Conservation (phyloP, 805 yeast species). For the Yamadazyma kitorensis region DNA sequence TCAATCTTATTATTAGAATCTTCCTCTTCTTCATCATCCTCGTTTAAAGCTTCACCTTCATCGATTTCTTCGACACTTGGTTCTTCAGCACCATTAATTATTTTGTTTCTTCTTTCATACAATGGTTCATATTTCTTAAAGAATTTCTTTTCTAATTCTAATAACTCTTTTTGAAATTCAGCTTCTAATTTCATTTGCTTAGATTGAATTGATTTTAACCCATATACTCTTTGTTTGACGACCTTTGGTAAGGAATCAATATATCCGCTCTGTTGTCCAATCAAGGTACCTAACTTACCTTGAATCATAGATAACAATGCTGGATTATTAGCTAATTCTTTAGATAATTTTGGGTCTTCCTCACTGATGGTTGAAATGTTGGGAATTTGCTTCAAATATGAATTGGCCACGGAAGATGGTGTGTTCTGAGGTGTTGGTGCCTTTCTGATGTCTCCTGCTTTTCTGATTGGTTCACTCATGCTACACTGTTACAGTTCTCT, state of each 20-base stretch:
- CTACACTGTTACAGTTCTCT: no score
- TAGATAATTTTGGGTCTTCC: constrained; percentile 39
- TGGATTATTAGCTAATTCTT: constrained; percentile 71
- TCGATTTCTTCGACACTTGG: constrained; percentile 78
- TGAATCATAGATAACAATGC: constrained; percentile 83
- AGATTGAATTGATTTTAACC: constrained; percentile 77
- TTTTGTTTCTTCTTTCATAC: constrained; percentile 66
- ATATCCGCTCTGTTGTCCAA: constrained; percentile 87
- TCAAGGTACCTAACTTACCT: constrained; percentile 78
- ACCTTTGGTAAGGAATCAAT: constrained; percentile 68
- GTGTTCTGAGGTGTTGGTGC: constrained; percentile 99
- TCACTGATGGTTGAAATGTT: constrained; percentile 67
- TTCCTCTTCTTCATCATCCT: constrained; percentile 44
- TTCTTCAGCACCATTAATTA: constrained; percentile 69
- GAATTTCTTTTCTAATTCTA: constrained; percentile 81
- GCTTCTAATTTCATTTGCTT: constrained; percentile 81
- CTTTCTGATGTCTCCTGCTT: constrained; percentile 67
- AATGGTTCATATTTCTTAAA: constrained; percentile 71
- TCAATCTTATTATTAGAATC: constrained; percentile 13
- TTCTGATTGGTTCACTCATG: constrained; percentile 88
- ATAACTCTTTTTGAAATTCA: constrained; percentile 84
- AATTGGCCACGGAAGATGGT: constrained; percentile 81
- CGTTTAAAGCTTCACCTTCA: constrained; percentile 71
- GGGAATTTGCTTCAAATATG: constrained; percentile 65
- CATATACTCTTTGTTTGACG: constrained; percentile 75